Conservation (phyloP, 805 yeast species). For the Candida maris region DNA sequence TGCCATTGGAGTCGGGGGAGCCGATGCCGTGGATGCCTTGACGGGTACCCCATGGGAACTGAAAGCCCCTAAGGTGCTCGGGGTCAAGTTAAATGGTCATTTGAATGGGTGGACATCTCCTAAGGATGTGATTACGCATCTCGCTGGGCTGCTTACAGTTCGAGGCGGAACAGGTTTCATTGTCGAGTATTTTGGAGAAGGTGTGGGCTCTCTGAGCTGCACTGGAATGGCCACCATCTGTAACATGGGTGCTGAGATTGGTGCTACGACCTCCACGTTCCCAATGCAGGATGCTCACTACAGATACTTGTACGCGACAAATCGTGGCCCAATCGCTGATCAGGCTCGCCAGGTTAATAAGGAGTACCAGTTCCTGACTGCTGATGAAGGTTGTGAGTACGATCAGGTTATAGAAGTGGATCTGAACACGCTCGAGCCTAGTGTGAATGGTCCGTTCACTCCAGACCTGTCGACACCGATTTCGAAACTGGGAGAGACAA, state of each 20-base stretch:
- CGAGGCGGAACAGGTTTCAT: conserved; percentile 98
- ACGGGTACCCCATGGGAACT: conserved; percentile 95
- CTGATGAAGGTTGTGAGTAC: conserved; percentile 91
- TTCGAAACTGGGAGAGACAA: conserved; percentile 79
- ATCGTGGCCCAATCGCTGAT: conserved; percentile 79
- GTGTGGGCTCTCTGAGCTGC: conserved; percentile 87
- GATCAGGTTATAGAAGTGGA: conserved; percentile 92
- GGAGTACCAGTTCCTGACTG: conserved; percentile 63
- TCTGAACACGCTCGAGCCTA: conserved; percentile 86
- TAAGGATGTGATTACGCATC: conserved; percentile 88
- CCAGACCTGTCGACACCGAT: conserved; percentile 97
- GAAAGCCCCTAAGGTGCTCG: conserved; percentile 93
- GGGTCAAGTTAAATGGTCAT: conserved; percentile 90
- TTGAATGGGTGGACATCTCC: conserved; percentile 97
- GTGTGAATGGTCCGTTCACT: conserved; percentile 96
- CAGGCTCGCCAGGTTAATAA: conserved; percentile 66
- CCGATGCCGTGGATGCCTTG: conserved; percentile 97
- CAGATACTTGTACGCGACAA: conserved; percentile 82
- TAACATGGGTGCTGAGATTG: conserved; percentile 99
- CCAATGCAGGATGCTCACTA: conserved; percentile 91
- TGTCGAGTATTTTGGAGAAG: conserved; percentile 95
- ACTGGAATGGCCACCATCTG: conserved; percentile 99
- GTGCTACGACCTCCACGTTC: conserved; percentile 97
- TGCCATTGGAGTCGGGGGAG: conserved; percentile 99
- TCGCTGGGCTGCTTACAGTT: conserved; percentile 93